Evolutionary conservation across 495 filamentous ascomycete species (phyloP), one percentile per base, ranked within the genome.

Genomic region (Aspergillus sclerotiicarbonarius): DNA sequence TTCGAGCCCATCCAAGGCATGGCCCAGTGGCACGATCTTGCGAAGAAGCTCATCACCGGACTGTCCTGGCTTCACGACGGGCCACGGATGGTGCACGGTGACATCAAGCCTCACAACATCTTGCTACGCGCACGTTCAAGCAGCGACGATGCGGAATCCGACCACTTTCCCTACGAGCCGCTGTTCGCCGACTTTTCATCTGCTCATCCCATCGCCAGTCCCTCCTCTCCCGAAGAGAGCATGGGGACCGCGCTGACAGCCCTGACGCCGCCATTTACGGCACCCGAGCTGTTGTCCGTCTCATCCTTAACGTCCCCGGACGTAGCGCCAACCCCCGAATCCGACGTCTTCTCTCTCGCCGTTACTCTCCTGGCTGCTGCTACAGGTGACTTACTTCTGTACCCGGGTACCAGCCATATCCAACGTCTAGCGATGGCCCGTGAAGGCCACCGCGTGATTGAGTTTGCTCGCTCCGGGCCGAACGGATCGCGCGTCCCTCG

Each of bases 151-250:
- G 35, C 51, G 29, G 55, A 63, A 32, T 59, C 46, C 32, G 57
- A 52, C 19, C 51, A 48, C 7, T 73, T 76, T 58, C 71, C 61
- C 0, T 72, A 74, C 47, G 67, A 76, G 30, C 77, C 82, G 13
- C 63, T 85, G 1, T 82, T 80, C 49, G 78, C 78, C 13, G 84
- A 86, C 63, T 87, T 87, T 63, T 86, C 83, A 1, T 84, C 84
- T n/a, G 79, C 82, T 0, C 70, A 79, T 29, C 53, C 54, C 12
- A 60, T 76, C 30, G 50, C 60, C 0, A 21, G 66, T 7, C 35
- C 66, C 8, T 51, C 57, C 2, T 47, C 66, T 9, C 30, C 61
- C 0, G 56, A 57, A 3, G 58, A 67, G 35, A 47, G 49, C 8
- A 63, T 57, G 4, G 61, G 64, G 52, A 62, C 74, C 6, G 69